Percentiles rank a stretch among this genome's conserved stretches.
These are phyloP conservation scores for Spongiforma sp. DNA, from an alignment of 1,284 basidiomycete species.

Conservation along the genomic window DNA sequence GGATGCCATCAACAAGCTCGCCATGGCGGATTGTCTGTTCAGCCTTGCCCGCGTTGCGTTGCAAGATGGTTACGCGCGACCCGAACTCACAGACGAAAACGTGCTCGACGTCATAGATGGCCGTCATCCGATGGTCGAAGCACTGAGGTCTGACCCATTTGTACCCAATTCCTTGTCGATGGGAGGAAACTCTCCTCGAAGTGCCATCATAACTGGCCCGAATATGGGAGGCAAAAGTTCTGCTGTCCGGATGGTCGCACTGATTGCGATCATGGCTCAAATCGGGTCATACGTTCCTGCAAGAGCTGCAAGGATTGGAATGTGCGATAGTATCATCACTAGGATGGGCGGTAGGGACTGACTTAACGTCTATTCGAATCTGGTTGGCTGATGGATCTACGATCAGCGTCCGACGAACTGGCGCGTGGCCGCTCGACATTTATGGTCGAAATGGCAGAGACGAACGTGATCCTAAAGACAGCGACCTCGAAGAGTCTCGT, in stretches of 20 bases:
- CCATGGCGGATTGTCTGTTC: slow-evolving; percentile 79
- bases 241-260: slow-evolving; percentile 74
- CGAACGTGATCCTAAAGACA: slow-evolving; percentile 84
- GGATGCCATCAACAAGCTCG: slow-evolving; percentile 78
- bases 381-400: slow-evolving; percentile 8
- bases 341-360: slow-evolving; percentile 75
- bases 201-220: slow-evolving; percentile 83
- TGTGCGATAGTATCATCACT: slow-evolving; percentile 87
- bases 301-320: slow-evolving; percentile 66
- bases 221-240: slow-evolving; percentile 88
- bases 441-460: slow-evolving; percentile 96
- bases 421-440: slow-evolving; percentile 88
- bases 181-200: slow-evolving; percentile 57
- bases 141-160: slow-evolving; percentile 76
- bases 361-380: slow-evolving; percentile 1
- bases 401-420: slow-evolving; percentile 85
- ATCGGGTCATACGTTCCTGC: slow-evolving; percentile 84
- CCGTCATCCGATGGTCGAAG: slow-evolving; percentile 86
- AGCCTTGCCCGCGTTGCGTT: slow-evolving; percentile 75
- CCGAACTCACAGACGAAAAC: slow-evolving; percentile 64
- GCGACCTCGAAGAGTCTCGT: slow-evolving; percentile 80
- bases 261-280: slow-evolving; percentile 74
- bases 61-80: slow-evolving; percentile 77
- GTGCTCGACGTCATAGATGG: slow-evolving; percentile 72
- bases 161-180: slow-evolving; percentile 74